Evolutionary conservation across 768 basidiomycete species (phyloP), one percentile per base, ranked within the genome.

Genomic region (Leccinum broughii): DNA sequence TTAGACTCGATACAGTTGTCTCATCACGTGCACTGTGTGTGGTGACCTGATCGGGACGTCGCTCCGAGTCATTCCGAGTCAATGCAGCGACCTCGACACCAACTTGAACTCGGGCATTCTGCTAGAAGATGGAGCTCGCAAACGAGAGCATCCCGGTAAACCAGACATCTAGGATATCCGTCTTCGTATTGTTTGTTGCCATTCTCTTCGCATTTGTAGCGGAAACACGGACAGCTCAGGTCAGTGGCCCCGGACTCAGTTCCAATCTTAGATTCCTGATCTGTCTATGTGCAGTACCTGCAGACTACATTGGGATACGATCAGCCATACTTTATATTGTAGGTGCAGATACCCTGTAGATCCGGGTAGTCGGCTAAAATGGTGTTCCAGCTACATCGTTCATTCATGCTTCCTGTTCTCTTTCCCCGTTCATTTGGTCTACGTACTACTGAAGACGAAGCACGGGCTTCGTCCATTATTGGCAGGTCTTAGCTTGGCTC

Each of bases 281-380:
- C 51, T 6, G 14, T 55, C 41, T 20, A 0, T 20, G n/a, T 57
- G 48, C 62, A 94, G 92, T 88, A 93, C 75, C 85, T 96, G 14
- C 91, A 94, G 72, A 85, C 85, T 1, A 82, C 80, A 1, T 76
- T 93, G 32, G 84, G 79, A 35, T 99, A 91, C 76, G 81, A 86
- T 55, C 92, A 97, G 60, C 92, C 96, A 0, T 96, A 87, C 80
- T 89, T 98, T 68, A 78, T 93, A 62, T 92, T 95, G 92, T 92
- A 67, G 62, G 90, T 71, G 15, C 9, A 49, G 9, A 14, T n/a
- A 49, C 4, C 4, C 30, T 26, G 30, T 50, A n/a, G 13, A 24
- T 46, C 20, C 24, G 8, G 34, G 11, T 13, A 4, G 14, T n/a
- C 6, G 41, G 60, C 62, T 49, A 56, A 68, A 48, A 32, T 48